phyloP scores from a whole-genome alignment of 1,284 basidiomycete species.

The Meripilus lineatus region DNA sequence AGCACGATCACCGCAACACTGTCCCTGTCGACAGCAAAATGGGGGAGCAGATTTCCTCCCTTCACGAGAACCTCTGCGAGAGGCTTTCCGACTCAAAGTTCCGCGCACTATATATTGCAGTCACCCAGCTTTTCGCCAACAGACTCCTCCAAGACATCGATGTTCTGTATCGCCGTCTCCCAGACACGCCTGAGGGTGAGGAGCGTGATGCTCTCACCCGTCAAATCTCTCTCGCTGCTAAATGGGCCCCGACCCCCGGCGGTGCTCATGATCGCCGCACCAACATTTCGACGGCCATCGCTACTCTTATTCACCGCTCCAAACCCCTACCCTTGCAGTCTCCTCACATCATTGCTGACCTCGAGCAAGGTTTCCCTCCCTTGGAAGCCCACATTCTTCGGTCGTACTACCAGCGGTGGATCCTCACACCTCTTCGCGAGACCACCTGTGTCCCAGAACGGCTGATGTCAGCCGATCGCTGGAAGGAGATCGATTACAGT shows the following conservation, averaged over 20 bases:
- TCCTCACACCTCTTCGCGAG: conserved; percentile 52
- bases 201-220: conserved; percentile 34
- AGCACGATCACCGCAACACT: not conserved
- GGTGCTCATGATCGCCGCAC: conserved; percentile 57
- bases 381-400: conserved; percentile 38
- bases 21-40: not conserved
- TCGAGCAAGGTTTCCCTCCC: conserved; percentile 10
- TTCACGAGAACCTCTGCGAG: not conserved
- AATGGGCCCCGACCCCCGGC: conserved; percentile 65
- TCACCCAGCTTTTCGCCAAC: conserved; percentile 57
- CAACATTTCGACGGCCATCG: conserved; percentile 59
- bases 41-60: not conserved
- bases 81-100: conserved; percentile 30
- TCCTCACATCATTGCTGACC: no score
- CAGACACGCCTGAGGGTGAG: conserved; percentile 24
- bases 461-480: conserved; percentile 56
- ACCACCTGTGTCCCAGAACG: conserved; percentile 47
- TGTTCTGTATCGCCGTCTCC: conserved; percentile 28
- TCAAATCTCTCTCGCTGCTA: conserved; percentile 51
- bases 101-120: conserved; percentile 56
- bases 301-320: conserved; percentile 41
- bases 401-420: conserved; percentile 47
- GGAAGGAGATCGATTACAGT: conserved; percentile 49
- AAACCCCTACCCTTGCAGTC: no score
- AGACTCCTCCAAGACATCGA: conserved; percentile 44